These are phyloP conservation scores for Hortiboletus campestris DNA, from an alignment of 768 basidiomycete species.

Conservation along the genomic window DNA sequence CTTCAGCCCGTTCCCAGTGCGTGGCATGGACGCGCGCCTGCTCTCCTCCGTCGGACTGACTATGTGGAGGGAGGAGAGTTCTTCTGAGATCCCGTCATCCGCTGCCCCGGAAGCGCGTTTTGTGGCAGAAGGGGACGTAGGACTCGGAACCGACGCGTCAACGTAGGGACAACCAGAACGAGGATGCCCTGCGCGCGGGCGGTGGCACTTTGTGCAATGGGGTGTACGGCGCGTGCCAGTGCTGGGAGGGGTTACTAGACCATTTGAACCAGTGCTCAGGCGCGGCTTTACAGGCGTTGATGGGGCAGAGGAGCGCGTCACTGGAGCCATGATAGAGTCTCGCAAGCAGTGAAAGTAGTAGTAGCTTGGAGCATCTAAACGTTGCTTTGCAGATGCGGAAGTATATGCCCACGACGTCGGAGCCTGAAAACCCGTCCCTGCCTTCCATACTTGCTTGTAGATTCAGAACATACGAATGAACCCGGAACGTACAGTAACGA, in stretches of 20 bases:
- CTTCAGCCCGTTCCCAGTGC: conserved; percentile 1
- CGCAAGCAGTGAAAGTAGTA: neutral
- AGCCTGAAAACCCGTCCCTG: too few relatives aligned
- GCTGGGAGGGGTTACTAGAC: conserved; percentile 28
- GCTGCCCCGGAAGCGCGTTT: neutral
- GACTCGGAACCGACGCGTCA: conserved; percentile 26
- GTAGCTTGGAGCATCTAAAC: neutral
- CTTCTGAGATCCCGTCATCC: conserved; percentile 37
- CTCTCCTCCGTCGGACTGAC: conserved; percentile 23
- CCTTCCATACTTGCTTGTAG: too few relatives aligned
- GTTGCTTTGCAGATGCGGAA: too few relatives aligned
- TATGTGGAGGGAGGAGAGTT: conserved; percentile 48
- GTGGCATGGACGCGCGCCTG: conserved; percentile 5
- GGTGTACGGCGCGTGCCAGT: conserved; percentile 50
- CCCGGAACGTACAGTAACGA: too few relatives aligned
- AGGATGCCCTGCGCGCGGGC: conserved; percentile 57
- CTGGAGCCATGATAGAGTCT: conserved; percentile 21
- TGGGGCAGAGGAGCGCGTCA: conserved; percentile 30
- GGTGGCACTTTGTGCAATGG: conserved; percentile 54
- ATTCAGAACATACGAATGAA: too few relatives aligned
- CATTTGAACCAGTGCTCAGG: conserved; percentile 4
- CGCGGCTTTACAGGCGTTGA: conserved; percentile 29
- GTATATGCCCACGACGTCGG: neutral
- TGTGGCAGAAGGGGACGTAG: conserved; percentile 14
- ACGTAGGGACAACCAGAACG: conserved; percentile 57